phyloP scores from a whole-genome alignment of 305 asterid genomes.

The Vinca major region DNA sequence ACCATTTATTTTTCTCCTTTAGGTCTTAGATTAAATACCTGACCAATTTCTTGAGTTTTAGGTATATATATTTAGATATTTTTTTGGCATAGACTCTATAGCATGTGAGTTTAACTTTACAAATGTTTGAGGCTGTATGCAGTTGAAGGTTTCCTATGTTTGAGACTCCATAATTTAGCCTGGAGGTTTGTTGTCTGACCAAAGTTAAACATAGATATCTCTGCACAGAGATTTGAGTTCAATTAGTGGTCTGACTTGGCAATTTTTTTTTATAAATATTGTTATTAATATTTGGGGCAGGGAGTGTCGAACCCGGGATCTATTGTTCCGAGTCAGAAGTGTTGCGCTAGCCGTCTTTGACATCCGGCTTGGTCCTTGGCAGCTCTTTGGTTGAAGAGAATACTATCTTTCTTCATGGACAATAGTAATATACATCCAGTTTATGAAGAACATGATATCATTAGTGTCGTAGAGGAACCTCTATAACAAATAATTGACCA shows the following conservation, averaged over 20 bases:
- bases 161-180: no score
- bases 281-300: no score
- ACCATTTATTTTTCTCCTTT: background rate
- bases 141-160: background rate
- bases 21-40: background rate
- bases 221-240: no score
- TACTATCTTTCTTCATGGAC: background rate
- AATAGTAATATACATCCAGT: background rate
- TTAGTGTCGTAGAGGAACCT: background rate
- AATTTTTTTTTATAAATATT: no score
- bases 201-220: background rate
- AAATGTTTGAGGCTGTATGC: background rate
- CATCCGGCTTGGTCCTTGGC: no score
- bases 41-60: background rate
- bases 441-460: background rate
- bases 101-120: background rate
- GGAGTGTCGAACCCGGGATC: no score
- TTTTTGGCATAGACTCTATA: background rate
- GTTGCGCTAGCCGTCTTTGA: no score
- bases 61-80: no score
- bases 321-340: no score
- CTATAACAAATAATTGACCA: background rate
- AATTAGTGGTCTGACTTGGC: no score
- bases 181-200: no score
- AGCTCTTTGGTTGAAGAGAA: no score